Percentiles rank a stretch among this genome's conserved stretches.
Conservation (phyloP, 345 rosid species). For the Laguncularia racemosa region DNA sequence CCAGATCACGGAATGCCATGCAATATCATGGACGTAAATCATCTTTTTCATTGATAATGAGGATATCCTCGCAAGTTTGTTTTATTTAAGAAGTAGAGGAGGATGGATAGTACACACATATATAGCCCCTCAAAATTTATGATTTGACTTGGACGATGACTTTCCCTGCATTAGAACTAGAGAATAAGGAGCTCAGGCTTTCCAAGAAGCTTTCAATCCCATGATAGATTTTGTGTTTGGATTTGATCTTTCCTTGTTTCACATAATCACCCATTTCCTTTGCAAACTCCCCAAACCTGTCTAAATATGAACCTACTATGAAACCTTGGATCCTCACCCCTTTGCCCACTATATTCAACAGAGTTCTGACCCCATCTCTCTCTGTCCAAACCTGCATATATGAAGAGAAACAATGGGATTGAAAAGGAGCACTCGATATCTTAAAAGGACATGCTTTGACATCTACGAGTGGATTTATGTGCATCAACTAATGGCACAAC, state of each 20-base stretch:
- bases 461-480: too few species aligned
- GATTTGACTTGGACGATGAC: constrained; percentile 25
- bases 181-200: constrained; percentile 30
- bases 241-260: constrained; percentile 22
- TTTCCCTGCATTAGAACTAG: constrained; percentile 33
- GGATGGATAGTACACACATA: constrained; percentile 2
- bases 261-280: constrained; percentile 24
- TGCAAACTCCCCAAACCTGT: constrained; percentile 21
- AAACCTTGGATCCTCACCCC: constrained; percentile 44
- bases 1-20: too few species aligned
- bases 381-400: constrained; percentile 30
- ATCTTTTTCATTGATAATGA: too few species aligned
- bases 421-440: neutral
- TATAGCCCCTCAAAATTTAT: neutral
- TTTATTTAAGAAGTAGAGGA: neutral
- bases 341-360: constrained; percentile 38
- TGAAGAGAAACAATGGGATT: neutral
- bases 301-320: constrained; percentile 18
- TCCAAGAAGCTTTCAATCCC: constrained; percentile 39
- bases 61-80: too few species aligned
- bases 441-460: too few species aligned
- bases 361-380: constrained; percentile 35
- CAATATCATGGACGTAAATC: too few species aligned
- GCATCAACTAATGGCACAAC: too few species aligned
- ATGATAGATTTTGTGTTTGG: constrained; percentile 17